phyloP scores from a whole-genome alignment of 495 filamentous ascomycete genomes.

The Cladorrhinum samala region DNA sequence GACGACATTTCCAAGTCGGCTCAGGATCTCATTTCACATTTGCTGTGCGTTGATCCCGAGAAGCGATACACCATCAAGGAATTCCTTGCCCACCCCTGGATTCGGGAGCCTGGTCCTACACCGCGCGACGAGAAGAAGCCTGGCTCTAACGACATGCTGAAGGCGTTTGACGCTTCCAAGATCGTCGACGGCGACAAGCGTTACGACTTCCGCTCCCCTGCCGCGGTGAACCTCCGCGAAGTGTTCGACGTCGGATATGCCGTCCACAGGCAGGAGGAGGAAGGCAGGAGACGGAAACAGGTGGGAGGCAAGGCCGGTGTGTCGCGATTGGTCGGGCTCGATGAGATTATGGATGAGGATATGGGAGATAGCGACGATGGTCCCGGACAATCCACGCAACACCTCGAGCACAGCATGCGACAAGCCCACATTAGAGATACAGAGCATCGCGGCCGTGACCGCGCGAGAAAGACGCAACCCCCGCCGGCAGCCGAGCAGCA shows the following conservation, averaged over 20 bases:
- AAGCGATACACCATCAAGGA: constrained; percentile 84
- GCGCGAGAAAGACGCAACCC: constrained; percentile 32
- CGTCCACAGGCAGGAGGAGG: constrained; percentile 93
- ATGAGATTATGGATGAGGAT: constrained; percentile 58
- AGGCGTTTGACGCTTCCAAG: constrained; percentile 49
- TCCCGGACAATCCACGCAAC: constrained; percentile 50
- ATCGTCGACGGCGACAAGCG: constrained; percentile 57
- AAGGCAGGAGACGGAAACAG: constrained; percentile 82
- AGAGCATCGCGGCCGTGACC: constrained; percentile 42
- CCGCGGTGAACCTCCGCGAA: constrained; percentile 89
- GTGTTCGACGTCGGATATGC: constrained; percentile 97
- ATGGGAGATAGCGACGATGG: constrained; percentile 41
- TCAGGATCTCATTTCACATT: constrained; percentile 88
- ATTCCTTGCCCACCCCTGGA: constrained; percentile 91
- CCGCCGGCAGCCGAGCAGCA: constrained; percentile 40
- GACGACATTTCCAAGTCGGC: constrained; percentile 96
- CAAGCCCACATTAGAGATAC: constrained; percentile 67
- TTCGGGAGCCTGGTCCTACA: constrained; percentile 53
- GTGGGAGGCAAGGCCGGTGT: constrained; percentile 52
- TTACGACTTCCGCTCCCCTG: constrained; percentile 93
- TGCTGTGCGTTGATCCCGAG: constrained; percentile 87
- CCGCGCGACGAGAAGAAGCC: constrained; percentile 59
- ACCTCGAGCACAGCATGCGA: constrained; percentile 80
- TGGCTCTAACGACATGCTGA: constrained; percentile 37
- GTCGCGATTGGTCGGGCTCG: constrained; percentile 57